A percentile compares a stretch with the other conserved stretches of the same genome.
Conservation (phyloP, 352 stramenopile genomes). For the Phytophthora europaea region DNA sequence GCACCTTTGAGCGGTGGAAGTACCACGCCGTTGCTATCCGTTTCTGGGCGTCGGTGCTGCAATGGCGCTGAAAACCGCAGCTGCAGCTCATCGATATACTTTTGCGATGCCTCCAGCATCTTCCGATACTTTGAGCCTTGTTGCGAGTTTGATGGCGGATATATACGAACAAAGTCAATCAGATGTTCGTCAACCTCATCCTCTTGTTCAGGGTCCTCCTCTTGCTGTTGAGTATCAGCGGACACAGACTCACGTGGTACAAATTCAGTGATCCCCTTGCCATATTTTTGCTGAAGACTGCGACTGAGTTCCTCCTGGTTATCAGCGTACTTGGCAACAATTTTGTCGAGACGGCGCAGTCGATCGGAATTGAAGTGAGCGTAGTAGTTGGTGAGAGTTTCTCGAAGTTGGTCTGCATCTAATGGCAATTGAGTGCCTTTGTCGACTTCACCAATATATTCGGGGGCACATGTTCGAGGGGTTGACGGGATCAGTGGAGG, state of each 20-base stretch:
- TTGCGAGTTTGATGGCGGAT: conserved; percentile 57
- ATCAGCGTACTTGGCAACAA: conserved; percentile 74
- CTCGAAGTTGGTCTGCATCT: conserved; percentile 45
- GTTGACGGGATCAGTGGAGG: conserved; percentile 24
- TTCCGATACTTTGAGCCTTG: conserved; percentile 74
- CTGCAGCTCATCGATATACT: conserved; percentile 84
- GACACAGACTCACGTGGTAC: conserved; percentile 15
- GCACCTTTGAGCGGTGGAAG: conserved; percentile 70
- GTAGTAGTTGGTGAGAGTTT: conserved; percentile 67
- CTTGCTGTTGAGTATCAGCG: conserved; percentile 10
- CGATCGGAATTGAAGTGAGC: conserved; percentile 63
- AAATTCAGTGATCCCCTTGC: conserved; percentile 64
- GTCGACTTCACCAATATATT: conserved; percentile 18
- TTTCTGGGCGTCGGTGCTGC: conserved; percentile 71
- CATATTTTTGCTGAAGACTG: conserved; percentile 78
- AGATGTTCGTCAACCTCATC: conserved; percentile 55
- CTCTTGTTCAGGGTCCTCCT: conserved; percentile 11
- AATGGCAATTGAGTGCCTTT: conserved; percentile 35
- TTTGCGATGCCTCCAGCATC: conserved; percentile 84
- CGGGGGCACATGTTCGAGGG: conserved; percentile 11
- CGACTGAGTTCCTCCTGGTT: conserved; percentile 72
- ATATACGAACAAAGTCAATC: conserved; percentile 77
- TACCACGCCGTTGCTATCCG: conserved; percentile 40
- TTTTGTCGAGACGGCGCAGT: conserved; percentile 74
- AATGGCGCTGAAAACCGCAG: conserved; percentile 83